phyloP scores from a whole-genome alignment of 2,329 filamentous ascomycete species.

The Colletotrichum agaves region DNA sequence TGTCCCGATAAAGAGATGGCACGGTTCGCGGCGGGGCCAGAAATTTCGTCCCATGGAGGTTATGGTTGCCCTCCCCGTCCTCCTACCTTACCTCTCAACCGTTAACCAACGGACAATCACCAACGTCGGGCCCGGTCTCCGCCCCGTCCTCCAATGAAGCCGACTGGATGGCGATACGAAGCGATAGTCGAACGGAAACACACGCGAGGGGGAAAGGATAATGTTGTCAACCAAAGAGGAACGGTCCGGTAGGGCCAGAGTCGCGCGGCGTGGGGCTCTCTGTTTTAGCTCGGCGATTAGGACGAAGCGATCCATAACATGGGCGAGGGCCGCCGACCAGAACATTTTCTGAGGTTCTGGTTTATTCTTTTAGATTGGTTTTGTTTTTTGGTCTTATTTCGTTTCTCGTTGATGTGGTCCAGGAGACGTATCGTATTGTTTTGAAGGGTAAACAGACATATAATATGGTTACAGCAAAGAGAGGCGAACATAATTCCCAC shows the following conservation, averaged over 20 bases:
- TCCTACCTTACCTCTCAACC: background rate
- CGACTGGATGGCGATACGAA: background rate
- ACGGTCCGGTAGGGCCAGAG: slow-evolving; percentile 9
- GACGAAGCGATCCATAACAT: slow-evolving; percentile 31
- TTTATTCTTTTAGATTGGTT: background rate
- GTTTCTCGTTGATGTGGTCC: background rate
- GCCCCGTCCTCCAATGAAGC: background rate
- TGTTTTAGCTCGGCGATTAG: background rate
- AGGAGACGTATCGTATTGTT: background rate
- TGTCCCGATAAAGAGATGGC: slow-evolving; percentile 29
- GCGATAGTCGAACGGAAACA: background rate
- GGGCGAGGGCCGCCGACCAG: slow-evolving; percentile 10
- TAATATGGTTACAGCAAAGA: slow-evolving; percentile 21
- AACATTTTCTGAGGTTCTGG: background rate
- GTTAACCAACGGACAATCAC: background rate
- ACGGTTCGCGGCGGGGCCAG: slow-evolving; percentile 22
- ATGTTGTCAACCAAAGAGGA: slow-evolving; percentile 4
- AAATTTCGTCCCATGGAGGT: slow-evolving; percentile 21
- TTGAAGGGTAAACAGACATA: background rate
- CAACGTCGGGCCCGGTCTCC: slow-evolving; percentile 6
- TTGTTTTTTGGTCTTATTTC: slow-evolving; percentile 1
- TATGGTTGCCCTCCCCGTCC: background rate
- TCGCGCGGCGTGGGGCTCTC: slow-evolving; percentile 6
- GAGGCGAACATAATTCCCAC: slow-evolving; percentile 27
- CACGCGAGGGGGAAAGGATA: background rate